Evolutionary conservation across 352 stramenopile genomes (phyloP).

Genomic region (Phytophthora hibernalis): DNA sequence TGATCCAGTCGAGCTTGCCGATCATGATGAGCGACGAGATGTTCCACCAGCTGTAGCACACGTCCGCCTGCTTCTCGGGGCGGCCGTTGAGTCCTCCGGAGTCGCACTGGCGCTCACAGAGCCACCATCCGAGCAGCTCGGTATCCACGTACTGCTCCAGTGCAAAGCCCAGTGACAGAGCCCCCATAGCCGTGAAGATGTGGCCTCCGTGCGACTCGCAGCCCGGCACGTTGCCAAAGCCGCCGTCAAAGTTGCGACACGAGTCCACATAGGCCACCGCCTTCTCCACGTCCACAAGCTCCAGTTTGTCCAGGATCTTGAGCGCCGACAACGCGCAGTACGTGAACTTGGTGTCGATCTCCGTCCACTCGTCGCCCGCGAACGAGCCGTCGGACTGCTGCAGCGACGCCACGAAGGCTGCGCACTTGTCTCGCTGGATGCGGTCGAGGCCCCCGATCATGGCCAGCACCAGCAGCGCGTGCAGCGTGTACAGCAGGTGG

Average conservation of each 20-base stretch:
- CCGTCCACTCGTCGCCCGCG: slow-evolving; percentile 95
- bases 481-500: slow-evolving; percentile 98
- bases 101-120: slow-evolving; percentile 98
- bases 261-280: slow-evolving; percentile 94
- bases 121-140: slow-evolving; percentile 96
- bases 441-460: slow-evolving; percentile 91
- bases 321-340: slow-evolving; percentile 98
- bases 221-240: slow-evolving; percentile 91
- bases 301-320: slow-evolving; percentile 91
- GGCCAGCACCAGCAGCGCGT: slow-evolving; percentile 96
- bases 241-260: slow-evolving; percentile 98
- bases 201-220: slow-evolving; percentile 98
- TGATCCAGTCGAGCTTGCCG: slow-evolving; percentile 95
- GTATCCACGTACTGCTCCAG: slow-evolving; percentile 82
- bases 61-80: slow-evolving; percentile 99
- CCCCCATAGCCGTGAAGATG: slow-evolving; percentile 97
- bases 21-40: slow-evolving; percentile 97
- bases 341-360: slow-evolving; percentile 99
- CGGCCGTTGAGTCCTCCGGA: slow-evolving; percentile 94
- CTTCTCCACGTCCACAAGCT: slow-evolving; percentile 88
- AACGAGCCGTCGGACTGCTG: slow-evolving; percentile 98
- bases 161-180: slow-evolving; percentile 90
- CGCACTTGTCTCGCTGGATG: slow-evolving; percentile 84
- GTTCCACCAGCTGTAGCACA: slow-evolving; percentile 99
- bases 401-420: slow-evolving; percentile 86